Evolutionary conservation across 2,329 filamentous ascomycete species (phyloP).

Genomic region (Fusarium xyrophilum): DNA sequence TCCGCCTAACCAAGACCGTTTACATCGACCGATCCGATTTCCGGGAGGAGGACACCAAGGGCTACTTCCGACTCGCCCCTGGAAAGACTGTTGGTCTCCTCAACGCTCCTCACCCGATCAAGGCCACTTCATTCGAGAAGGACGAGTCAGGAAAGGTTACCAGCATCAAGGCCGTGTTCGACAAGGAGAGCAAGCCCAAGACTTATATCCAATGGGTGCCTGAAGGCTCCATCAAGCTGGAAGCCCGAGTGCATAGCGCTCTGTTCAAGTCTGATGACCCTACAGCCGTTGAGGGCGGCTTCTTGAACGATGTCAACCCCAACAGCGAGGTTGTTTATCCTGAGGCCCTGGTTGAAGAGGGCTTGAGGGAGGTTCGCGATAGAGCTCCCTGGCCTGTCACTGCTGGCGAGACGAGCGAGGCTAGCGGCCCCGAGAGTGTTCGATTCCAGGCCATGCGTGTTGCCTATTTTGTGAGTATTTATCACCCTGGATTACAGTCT

Average conservation of each 20-base stretch:
- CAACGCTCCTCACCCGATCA: slow-evolving; percentile 74
- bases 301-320: slow-evolving; percentile 83
- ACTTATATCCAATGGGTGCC: slow-evolving; percentile 91
- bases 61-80: slow-evolving; percentile 82
- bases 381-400: slow-evolving; percentile 84
- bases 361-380: slow-evolving; percentile 77
- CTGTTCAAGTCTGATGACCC: slow-evolving; percentile 90
- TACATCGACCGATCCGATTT: slow-evolving; percentile 89
- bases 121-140: slow-evolving; percentile 72
- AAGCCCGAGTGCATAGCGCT: slow-evolving; percentile 79
- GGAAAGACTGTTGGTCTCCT: slow-evolving; percentile 79
- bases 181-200: slow-evolving; percentile 77
- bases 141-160: slow-evolving; percentile 70
- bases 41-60: slow-evolving; percentile 73
- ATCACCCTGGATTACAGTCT: accelerated
- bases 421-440: slow-evolving; percentile 73
- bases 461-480: slow-evolving; percentile 73
- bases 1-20: slow-evolving; percentile 75
- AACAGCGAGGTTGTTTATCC: slow-evolving; percentile 82
- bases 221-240: slow-evolving; percentile 70
- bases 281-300: slow-evolving; percentile 77
- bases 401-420: slow-evolving; percentile 71
- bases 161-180: slow-evolving; percentile 68
- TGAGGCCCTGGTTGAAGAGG: slow-evolving; percentile 80
- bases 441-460: slow-evolving; percentile 92